These are phyloP conservation scores for Schizochytrium sp. DNA, from an alignment of 108 stramenopile genomes.

Conservation along the genomic window DNA sequence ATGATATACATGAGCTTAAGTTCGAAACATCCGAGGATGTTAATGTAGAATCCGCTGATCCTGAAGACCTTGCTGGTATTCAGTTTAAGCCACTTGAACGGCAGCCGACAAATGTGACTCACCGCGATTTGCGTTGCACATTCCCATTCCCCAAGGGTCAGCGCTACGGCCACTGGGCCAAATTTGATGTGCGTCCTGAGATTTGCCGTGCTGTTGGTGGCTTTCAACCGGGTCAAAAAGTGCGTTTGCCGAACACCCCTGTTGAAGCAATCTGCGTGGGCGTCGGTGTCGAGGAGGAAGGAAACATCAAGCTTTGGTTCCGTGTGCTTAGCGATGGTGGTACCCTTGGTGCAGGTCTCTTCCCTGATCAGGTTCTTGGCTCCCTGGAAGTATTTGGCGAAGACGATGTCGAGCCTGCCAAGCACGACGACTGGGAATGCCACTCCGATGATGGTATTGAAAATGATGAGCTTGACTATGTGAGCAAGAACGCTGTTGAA, in stretches of 20 bases:
- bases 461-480: constrained; percentile 8
- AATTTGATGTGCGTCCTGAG: constrained; percentile 52
- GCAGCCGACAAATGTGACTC: background rate
- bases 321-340: constrained; percentile 23
- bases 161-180: constrained; percentile 36
- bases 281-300: constrained; percentile 16
- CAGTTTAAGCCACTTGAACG: background rate
- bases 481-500: background rate
- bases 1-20: constrained; percentile 14
- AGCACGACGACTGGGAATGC: constrained; percentile 31
- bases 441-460: constrained; percentile 59
- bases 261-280: background rate
- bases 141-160: constrained; percentile 38
- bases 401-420: background rate
- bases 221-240: background rate
- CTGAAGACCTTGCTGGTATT: constrained; percentile 3
- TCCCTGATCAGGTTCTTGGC: constrained; percentile 1
- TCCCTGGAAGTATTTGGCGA: background rate
- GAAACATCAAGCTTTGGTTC: constrained; percentile 33
- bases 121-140: constrained; percentile 48
- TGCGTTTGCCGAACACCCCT: background rate
- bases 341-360: constrained; percentile 15
- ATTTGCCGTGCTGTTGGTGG: constrained; percentile 12
- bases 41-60: constrained; percentile 18
- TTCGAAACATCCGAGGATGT: constrained; percentile 13